phyloP scores from a whole-genome alignment of 148 eudicot genomes.

The Rhododendron molle region DNA sequence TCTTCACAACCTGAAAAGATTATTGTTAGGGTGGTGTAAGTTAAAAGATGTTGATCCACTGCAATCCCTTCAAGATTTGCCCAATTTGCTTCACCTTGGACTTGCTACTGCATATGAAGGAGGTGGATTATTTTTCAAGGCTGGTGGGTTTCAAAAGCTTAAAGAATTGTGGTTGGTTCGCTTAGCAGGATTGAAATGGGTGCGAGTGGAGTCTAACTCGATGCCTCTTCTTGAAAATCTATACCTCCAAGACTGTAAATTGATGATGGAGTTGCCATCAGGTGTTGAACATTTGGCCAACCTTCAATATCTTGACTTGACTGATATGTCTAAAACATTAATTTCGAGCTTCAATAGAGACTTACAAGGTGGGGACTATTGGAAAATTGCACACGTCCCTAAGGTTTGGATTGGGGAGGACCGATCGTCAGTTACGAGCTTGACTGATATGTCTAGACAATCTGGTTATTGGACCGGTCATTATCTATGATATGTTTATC shows the following conservation, averaged over 20 bases:
- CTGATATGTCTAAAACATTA: too few relatives aligned
- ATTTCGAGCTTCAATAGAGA: too few relatives aligned
- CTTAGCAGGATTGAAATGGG: background rate
- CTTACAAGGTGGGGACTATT: too few relatives aligned
- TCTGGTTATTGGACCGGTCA: too few relatives aligned
- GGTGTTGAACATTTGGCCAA: too few relatives aligned
- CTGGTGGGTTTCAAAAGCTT: constrained; percentile 20
- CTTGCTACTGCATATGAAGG: constrained; percentile 15
- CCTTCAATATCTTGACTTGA: too few relatives aligned
- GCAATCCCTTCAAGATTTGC: background rate
- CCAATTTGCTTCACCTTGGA: background rate
- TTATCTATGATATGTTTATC: too few relatives aligned
- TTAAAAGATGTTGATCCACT: background rate
- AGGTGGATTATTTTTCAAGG: constrained; percentile 10
- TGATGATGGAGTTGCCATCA: too few relatives aligned
- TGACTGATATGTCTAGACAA: too few relatives aligned
- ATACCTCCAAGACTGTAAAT: background rate
- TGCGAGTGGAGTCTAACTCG: background rate
- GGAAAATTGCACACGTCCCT: too few relatives aligned
- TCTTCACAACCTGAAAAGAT: background rate
- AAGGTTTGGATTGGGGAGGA: too few relatives aligned
- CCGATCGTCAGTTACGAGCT: too few relatives aligned
- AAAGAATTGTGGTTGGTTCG: background rate
- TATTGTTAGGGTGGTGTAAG: background rate
- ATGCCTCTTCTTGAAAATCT: background rate